Percentiles rank a stretch among this genome's conserved stretches.
Evolutionary conservation across 164 flowering plant species (phyloP).

Genomic region (Cinnamomum chago): DNA sequence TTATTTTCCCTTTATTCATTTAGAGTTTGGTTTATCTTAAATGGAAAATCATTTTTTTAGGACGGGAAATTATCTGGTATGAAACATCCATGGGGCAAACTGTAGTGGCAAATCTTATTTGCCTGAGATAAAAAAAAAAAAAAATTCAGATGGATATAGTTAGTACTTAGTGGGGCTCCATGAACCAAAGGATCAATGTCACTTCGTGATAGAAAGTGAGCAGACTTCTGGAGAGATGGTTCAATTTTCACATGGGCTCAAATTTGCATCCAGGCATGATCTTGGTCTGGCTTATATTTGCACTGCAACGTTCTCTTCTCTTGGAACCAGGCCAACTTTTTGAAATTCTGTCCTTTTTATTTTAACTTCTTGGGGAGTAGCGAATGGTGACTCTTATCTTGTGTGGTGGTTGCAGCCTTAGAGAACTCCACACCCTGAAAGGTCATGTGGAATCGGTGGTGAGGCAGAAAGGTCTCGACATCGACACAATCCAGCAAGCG

Average conservation of each 20-base stretch:
- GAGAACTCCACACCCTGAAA: slow-evolving; percentile 73
- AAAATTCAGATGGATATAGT: too few species aligned
- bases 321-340: neutral
- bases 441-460: slow-evolving; percentile 91
- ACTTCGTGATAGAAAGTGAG: too few species aligned
- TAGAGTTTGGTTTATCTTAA: too few species aligned
- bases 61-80: neutral
- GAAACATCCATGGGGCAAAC: neutral
- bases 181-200: too few species aligned
- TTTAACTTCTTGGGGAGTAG: too few species aligned
- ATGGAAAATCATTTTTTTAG: neutral
- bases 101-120: neutral
- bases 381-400: neutral
- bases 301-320: neutral
- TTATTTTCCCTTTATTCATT: neutral
- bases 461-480: slow-evolving; percentile 76
- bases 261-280: neutral
- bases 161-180: too few species aligned
- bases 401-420: slow-evolving; percentile 43
- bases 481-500: slow-evolving; percentile 74
- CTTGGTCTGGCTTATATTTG: neutral
- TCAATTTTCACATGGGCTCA: neutral
- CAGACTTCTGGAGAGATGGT: too few species aligned
- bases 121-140: neutral
- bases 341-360: neutral